These are phyloP conservation scores for Hericium coralloides DNA, from an alignment of 768 basidiomycete genomes.

Conservation along the genomic window DNA sequence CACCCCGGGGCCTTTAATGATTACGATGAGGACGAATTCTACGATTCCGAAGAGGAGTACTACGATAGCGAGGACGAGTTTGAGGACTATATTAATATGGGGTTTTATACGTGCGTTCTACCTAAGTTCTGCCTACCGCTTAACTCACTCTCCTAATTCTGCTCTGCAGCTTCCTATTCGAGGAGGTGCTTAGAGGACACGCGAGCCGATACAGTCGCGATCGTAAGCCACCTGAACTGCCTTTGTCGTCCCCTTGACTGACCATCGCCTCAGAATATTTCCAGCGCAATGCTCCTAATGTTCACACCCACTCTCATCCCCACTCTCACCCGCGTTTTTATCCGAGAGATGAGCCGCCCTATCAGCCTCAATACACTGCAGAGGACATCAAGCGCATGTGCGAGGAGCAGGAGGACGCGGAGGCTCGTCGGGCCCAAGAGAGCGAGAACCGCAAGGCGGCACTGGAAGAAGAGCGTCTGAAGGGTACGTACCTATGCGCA, in stretches of 20 bases:
- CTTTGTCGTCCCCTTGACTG: not conserved
- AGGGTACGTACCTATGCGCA: slow-evolving; percentile 27
- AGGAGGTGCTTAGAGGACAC: slow-evolving; percentile 20
- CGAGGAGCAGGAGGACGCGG: slow-evolving; percentile 48
- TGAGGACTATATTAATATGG: slow-evolving; percentile 20
- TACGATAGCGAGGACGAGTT: slow-evolving; percentile 28
- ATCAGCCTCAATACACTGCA: slow-evolving; percentile 8
- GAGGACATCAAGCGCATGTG: slow-evolving; percentile 39
- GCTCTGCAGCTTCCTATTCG: slow-evolving; percentile 36
- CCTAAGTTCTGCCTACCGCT: not conserved
- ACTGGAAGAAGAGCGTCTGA: slow-evolving; percentile 38
- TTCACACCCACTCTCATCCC: too few relatives aligned
- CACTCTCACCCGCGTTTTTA: too few relatives aligned
- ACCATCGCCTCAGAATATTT: not conserved
- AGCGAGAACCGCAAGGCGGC: slow-evolving; percentile 38
- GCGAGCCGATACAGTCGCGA: not conserved
- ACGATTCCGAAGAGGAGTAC: slow-evolving; percentile 26
- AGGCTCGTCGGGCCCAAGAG: slow-evolving; percentile 43
- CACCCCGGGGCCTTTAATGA: slow-evolving; percentile 1
- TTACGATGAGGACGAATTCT: slow-evolving; percentile 24
- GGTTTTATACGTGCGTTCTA: slow-evolving; percentile 37
- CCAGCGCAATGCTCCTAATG: not conserved
- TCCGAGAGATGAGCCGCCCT: too few relatives aligned
- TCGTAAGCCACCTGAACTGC: not conserved
- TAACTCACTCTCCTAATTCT: too few relatives aligned